Evolutionary conservation across 148 eudicot species (phyloP), one percentile per base, ranked within the genome.

Genomic region (Gaultheria prostrata): DNA sequence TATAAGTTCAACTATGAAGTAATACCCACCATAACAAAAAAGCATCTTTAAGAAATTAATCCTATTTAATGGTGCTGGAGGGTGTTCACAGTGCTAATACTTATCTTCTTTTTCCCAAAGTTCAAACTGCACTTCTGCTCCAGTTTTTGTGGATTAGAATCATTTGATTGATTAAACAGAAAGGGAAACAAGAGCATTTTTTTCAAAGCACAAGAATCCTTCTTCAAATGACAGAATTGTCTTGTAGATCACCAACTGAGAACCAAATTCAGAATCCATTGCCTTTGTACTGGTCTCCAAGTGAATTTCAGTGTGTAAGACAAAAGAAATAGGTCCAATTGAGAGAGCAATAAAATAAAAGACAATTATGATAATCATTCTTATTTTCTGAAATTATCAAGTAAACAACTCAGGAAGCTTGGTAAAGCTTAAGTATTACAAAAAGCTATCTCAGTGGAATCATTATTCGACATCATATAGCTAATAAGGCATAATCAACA

Each of bases 361-460:
- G 17, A 67, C 72, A 30, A 30, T 67, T 14, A 67, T 30, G 72
- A 17, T 28, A 28, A 67, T 28, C 20, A 4, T 67, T 67, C 35
- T 67, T 28, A 67, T 67, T 67, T 26, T 28, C 72, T 28, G 72
- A 28, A 67, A 28, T 12, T 67, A 67, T 67, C 72, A 67, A 67
- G 17, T 28, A 28, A 33, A 67, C 33, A 30, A 12, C 72, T 6
- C 15, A 73, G 48, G 51, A 73, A 73, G 50, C 75, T 71, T 69
- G 78, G 49, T 75, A 75, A 75, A 46, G n/a, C n/a, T n/a, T 51
- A 26, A 51, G 33, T 26, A 77, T 30, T 51, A 77, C 80, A 26
- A 77, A 49, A 26, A 61, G 24, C 48, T 50, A 17, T 24, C 32
- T 77, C 80, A 51, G 56, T 3, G 14, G 15, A 76, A n/a, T 14